Percentiles rank a stretch among this genome's conserved stretches.
Conservation (phyloP, 73 alveolate genomes). For the Tetrahymena thermophila region DNA sequence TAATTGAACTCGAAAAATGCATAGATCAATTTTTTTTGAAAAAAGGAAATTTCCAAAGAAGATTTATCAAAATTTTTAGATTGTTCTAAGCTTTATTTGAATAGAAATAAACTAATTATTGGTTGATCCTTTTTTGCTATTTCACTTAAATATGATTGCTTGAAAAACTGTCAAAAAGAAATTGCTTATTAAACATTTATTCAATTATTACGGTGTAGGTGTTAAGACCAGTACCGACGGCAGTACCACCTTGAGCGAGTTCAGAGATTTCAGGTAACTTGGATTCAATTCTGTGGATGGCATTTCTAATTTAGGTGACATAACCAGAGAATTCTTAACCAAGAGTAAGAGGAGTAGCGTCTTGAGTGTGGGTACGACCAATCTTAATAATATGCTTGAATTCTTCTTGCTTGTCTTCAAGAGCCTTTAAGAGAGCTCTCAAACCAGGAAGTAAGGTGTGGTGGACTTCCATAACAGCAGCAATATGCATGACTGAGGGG, state of each 20-base stretch:
- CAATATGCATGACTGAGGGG: conserved; percentile 99
- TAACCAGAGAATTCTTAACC: conserved; percentile 98
- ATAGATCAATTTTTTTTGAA: no score
- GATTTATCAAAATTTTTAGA: neutral
- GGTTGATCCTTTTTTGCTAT: neutral
- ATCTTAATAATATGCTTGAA: conserved; percentile 91
- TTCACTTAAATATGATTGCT: no score
- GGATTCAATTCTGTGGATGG: conserved; percentile 66
- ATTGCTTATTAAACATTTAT: neutral
- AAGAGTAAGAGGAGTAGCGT: conserved; percentile 98
- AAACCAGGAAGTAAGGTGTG: conserved; percentile 42
- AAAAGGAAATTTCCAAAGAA: neutral
- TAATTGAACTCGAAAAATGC: neutral
- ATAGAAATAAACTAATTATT: no score
- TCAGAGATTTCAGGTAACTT: conserved; percentile 71
- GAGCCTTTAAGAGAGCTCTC: conserved; percentile 27
- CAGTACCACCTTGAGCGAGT: conserved; percentile 99
- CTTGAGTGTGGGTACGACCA: conserved; percentile 99
- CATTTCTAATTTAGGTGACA: conserved; percentile 73
- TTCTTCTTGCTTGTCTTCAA: conserved; percentile 79
- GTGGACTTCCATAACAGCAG: conserved; percentile 77
- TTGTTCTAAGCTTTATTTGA: neutral
- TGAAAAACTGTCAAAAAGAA: neutral
- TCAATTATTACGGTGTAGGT: conserved; percentile 63
- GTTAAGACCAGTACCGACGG: conserved; percentile 99